A percentile compares a stretch with the other conserved stretches of the same genome.
These are phyloP conservation scores for Syzygium syzygioides DNA, from an alignment of 441 rosid genomes.

Conservation along the genomic window DNA sequence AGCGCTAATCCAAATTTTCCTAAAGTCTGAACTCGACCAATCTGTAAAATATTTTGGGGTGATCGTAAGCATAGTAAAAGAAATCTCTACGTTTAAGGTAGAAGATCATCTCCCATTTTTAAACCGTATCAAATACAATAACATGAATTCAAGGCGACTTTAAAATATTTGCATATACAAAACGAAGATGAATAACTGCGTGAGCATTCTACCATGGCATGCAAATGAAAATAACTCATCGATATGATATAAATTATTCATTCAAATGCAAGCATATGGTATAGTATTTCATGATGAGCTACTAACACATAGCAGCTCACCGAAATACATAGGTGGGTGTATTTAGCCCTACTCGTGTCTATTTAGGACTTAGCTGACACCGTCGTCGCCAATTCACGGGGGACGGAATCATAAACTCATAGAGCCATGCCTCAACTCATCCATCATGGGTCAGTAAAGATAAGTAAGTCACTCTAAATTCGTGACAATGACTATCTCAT, in stretches of 20 bases:
- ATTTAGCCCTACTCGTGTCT: fast-evolving
- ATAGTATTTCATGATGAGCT: background rate
- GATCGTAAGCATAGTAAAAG: background rate
- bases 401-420: background rate
- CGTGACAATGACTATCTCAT: background rate
- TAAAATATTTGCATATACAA: background rate
- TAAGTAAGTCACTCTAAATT: background rate
- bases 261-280: background rate
- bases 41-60: background rate
- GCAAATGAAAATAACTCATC: background rate
- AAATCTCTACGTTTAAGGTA: background rate
- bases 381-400: fast-evolving
- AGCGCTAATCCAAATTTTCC: background rate
- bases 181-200: background rate
- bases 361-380: fast-evolving
- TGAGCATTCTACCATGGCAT: background rate
- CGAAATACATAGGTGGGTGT: fast-evolving
- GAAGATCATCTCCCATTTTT: fast-evolving
- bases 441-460: background rate
- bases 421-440: background rate
- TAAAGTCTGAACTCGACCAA: fast-evolving
- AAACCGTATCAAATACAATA: background rate
- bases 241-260: background rate
- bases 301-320: fast-evolving
- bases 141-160: background rate